Conservation (phyloP, 805 yeast species). For the Ogataea trehalophila region DNA sequence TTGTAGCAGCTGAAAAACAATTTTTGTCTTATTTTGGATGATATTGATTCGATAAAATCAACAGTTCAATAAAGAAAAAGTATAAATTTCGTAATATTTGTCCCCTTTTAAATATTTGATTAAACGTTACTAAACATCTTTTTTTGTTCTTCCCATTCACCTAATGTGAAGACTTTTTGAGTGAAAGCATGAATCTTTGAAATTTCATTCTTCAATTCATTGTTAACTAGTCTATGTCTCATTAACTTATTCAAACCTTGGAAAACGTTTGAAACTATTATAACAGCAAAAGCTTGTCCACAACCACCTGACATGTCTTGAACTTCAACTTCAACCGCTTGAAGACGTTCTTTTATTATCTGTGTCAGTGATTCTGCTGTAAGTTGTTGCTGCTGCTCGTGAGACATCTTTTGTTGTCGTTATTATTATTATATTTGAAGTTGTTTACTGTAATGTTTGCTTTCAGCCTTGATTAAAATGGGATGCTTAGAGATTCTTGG, state of each 20-base stretch:
- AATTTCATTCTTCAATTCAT: slow-evolving; percentile 76
- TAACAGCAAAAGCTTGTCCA: slow-evolving; percentile 95
- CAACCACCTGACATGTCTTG: slow-evolving; percentile 89
- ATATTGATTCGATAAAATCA: too few relatives aligned
- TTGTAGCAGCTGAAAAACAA: too few relatives aligned
- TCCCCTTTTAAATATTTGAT: background rate
- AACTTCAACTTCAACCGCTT: slow-evolving; percentile 63
- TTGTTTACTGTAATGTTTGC: background rate
- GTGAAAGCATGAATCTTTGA: slow-evolving; percentile 91
- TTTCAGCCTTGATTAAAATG: background rate
- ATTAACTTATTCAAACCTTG: slow-evolving; percentile 76
- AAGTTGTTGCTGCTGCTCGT: slow-evolving; percentile 16
- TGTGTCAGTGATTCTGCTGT: slow-evolving; percentile 37
- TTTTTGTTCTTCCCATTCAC: slow-evolving; percentile 67
- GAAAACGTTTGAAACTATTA: slow-evolving; percentile 70
- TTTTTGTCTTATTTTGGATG: too few relatives aligned
- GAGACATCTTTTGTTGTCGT: slow-evolving; percentile 7
- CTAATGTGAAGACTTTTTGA: slow-evolving; percentile 81
- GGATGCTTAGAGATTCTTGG: too few relatives aligned
- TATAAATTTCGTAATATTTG: background rate
- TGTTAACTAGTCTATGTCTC: slow-evolving; percentile 84
- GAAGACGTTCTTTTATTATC: slow-evolving; percentile 50
- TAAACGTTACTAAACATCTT: slow-evolving; percentile 16
- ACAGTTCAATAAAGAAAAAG: background rate
- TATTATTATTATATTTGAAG: background rate